Conservation (phyloP, 2,329 filamentous ascomycete genomes). For the Nakataea oryzae region DNA sequence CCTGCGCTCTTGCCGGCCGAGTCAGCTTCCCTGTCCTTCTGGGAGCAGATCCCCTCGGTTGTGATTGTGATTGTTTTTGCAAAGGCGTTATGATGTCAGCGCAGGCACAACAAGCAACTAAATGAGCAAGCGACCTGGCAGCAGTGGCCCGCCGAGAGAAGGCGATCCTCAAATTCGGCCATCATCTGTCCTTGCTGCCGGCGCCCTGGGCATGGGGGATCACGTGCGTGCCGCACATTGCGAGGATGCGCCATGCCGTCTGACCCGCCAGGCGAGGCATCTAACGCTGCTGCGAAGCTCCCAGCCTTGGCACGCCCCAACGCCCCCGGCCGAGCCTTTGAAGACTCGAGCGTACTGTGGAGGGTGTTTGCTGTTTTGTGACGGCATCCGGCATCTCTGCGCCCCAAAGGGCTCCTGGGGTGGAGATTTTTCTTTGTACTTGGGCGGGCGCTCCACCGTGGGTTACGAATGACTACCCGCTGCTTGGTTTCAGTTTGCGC, state of each 20-base stretch:
- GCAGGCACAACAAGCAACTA: no score
- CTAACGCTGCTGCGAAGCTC: background rate
- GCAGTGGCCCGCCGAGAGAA: background rate
- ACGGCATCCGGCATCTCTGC: background rate
- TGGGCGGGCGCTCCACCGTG: background rate
- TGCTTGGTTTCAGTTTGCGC: background rate
- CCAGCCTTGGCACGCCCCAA: background rate
- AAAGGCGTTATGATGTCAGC: background rate
- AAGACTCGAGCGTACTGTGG: background rate
- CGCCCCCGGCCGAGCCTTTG: background rate
- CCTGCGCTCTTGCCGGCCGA: background rate
- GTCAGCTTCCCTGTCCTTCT: background rate
- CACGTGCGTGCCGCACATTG: background rate
- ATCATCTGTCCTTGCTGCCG: no score
- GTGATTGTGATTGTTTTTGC: background rate
- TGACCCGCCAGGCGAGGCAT: background rate
- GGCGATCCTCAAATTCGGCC: no score
- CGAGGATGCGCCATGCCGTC: no score
- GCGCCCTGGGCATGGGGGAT: background rate
- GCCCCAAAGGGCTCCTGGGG: background rate
- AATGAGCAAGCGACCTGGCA: background rate
- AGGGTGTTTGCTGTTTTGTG: background rate
- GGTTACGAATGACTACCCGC: background rate
- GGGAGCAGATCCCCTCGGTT: background rate
- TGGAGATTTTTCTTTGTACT: background rate